A percentile compares a stretch with the other conserved stretches of the same genome.
Conservation (phyloP, 2,329 filamentous ascomycete species). For the Verticillium isaacii region DNA sequence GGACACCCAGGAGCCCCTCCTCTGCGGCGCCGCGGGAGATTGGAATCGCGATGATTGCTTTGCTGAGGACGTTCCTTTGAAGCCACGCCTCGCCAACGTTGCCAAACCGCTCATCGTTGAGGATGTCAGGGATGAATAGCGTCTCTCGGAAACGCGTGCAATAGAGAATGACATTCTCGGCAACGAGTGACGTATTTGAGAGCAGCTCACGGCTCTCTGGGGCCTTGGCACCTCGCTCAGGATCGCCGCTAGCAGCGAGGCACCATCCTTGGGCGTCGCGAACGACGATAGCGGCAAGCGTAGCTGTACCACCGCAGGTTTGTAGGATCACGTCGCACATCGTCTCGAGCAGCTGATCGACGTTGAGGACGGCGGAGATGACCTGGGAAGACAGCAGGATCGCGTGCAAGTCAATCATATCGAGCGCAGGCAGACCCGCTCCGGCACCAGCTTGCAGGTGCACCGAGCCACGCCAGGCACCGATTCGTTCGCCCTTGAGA, state of each 20-base stretch:
- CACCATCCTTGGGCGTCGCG: conserved; percentile 62
- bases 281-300: conserved; percentile 68
- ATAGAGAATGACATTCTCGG: conserved; percentile 72
- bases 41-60: conserved; percentile 74
- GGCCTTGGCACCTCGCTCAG: conserved; percentile 54
- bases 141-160: conserved; percentile 71
- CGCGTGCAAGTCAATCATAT: conserved; percentile 77
- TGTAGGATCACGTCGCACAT: conserved; percentile 80
- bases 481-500: conserved; percentile 53
- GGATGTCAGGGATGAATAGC: conserved; percentile 68
- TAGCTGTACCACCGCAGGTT: conserved; percentile 66
- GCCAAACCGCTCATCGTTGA: conserved; percentile 72
- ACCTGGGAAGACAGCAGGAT: conserved; percentile 77
- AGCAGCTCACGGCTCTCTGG: conserved; percentile 1
- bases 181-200: conserved; percentile 58
- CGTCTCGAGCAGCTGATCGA: conserved; percentile 71
- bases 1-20: conserved; percentile 56
- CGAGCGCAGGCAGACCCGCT: conserved; percentile 65
- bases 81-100: conserved; percentile 69
- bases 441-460: conserved; percentile 49
- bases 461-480: conserved; percentile 59
- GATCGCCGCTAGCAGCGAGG: conserved; percentile 68
- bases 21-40: conserved; percentile 69
- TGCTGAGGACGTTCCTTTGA: conserved; percentile 62
- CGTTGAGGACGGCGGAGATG: conserved; percentile 71